phyloP scores from a whole-genome alignment of 768 basidiomycete species.

The Mycena galopus region DNA sequence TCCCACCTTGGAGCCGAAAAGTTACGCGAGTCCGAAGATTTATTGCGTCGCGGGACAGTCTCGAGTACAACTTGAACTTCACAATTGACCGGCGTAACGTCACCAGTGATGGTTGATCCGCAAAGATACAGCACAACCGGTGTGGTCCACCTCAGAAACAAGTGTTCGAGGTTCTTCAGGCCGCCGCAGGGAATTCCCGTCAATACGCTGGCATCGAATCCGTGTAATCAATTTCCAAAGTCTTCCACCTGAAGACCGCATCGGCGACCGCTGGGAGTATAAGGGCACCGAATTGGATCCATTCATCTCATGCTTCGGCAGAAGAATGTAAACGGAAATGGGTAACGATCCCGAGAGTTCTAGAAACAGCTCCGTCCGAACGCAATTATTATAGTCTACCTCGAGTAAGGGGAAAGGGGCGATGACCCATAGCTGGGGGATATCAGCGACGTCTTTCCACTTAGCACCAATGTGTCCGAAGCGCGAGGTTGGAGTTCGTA shows the following conservation, averaged over 20 bases:
- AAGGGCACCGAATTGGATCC: too few species aligned
- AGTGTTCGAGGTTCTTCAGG: neutral
- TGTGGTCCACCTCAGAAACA: neutral
- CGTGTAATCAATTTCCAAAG: neutral
- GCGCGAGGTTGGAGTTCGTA: neutral
- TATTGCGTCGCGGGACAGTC: too few species aligned
- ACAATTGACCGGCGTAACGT: too few species aligned
- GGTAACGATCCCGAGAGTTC: constrained; percentile 19
- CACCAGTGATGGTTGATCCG: too few species aligned
- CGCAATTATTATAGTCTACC: neutral
- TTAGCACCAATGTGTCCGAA: neutral
- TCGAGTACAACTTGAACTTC: too few species aligned
- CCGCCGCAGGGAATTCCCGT: neutral
- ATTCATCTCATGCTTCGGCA: too few species aligned
- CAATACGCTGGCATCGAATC: neutral
- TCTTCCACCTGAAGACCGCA: neutral
- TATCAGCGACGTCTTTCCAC: neutral
- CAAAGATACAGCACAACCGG: too few species aligned
- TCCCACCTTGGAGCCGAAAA: too few species aligned
- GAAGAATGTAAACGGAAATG: neutral
- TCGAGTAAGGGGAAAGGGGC: neutral
- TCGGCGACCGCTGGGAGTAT: neutral
- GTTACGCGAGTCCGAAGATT: too few species aligned
- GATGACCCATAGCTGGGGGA: neutral
- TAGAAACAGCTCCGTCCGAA: constrained; percentile 1